Conservation (phyloP, 2,329 filamentous ascomycete species). For the Mollisiaceae sp. region DNA sequence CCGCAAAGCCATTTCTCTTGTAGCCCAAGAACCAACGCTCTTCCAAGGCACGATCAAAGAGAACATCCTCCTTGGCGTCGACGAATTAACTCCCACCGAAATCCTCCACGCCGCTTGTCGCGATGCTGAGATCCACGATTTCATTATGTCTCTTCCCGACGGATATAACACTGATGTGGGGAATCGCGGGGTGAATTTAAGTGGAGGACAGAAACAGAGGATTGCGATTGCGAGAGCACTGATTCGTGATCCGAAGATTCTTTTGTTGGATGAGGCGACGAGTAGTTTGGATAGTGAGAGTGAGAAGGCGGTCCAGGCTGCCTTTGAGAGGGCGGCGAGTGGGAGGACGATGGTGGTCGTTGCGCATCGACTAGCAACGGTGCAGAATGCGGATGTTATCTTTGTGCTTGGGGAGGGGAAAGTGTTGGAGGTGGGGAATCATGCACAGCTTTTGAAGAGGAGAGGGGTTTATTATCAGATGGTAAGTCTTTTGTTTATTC, state of each 20-base stretch:
- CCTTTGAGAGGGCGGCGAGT: conserved; percentile 67
- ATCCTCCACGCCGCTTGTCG: conserved; percentile 52
- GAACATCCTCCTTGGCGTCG: conserved; percentile 70
- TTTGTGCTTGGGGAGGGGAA: conserved; percentile 40
- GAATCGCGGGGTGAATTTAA: conserved; percentile 52
- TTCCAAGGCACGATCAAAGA: conserved; percentile 67
- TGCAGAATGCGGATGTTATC: conserved; percentile 66
- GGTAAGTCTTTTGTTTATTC: conserved; percentile 30
- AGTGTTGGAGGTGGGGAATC: conserved; percentile 38
- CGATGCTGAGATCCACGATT: conserved; percentile 58
- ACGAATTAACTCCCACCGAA: conserved; percentile 45
- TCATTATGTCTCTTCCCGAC: conserved; percentile 56
- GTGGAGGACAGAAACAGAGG: conserved; percentile 61
- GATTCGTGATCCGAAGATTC: conserved; percentile 54
- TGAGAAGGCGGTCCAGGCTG: conserved; percentile 64
- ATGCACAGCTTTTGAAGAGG: conserved; percentile 34
- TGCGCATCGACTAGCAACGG: conserved; percentile 76
- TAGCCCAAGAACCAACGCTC: conserved; percentile 76
- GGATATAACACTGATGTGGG: conserved; percentile 55
- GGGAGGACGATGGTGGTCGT: conserved; percentile 78
- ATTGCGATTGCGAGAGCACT: conserved; percentile 60
- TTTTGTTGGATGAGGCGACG: conserved; percentile 65
- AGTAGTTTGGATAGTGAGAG: conserved; percentile 60
- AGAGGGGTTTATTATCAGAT: conserved; percentile 41
- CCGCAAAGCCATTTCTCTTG: conserved; percentile 68